These are phyloP conservation scores for Blepharisma stoltei DNA, from an alignment of 73 alveolate genomes.

Conservation along the genomic window DNA sequence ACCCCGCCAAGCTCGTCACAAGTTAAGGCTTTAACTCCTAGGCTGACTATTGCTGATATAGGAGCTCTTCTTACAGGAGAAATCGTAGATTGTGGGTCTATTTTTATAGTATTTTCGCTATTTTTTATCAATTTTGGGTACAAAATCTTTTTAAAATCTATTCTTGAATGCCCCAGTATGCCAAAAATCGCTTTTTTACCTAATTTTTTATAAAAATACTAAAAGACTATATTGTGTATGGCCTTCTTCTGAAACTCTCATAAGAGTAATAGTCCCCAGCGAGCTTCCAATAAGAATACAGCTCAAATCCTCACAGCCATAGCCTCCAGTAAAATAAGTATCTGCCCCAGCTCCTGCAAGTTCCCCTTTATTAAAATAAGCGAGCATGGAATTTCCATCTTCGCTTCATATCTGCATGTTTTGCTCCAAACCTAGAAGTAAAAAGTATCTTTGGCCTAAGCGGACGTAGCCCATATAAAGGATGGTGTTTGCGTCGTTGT, in stretches of 20 bases:
- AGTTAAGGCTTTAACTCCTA: not conserved
- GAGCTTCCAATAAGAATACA: slow-evolving; percentile 21
- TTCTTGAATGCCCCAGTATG: no score
- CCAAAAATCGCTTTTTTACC: no score
- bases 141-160: no score
- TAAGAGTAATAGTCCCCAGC: not conserved
- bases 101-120: no score
- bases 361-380: slow-evolving; percentile 3
- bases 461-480: not conserved
- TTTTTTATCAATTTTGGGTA: no score
- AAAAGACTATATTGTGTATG: no score
- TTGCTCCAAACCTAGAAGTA: not conserved
- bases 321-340: slow-evolving; percentile 19
- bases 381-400: slow-evolving; percentile 30
- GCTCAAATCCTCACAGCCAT: not conserved
- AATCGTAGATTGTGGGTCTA: not conserved
- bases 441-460: not conserved
- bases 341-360: not conserved
- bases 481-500: not conserved
- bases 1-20: not conserved
- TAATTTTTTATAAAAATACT: no score
- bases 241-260: not conserved
- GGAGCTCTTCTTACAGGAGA: not conserved
- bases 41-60: not conserved
- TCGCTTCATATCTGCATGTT: slow-evolving; percentile 18